Evolutionary conservation across 225 moss, liverwort and hornwort species (phyloP).

Genomic region (Sphagnum tenellum): DNA sequence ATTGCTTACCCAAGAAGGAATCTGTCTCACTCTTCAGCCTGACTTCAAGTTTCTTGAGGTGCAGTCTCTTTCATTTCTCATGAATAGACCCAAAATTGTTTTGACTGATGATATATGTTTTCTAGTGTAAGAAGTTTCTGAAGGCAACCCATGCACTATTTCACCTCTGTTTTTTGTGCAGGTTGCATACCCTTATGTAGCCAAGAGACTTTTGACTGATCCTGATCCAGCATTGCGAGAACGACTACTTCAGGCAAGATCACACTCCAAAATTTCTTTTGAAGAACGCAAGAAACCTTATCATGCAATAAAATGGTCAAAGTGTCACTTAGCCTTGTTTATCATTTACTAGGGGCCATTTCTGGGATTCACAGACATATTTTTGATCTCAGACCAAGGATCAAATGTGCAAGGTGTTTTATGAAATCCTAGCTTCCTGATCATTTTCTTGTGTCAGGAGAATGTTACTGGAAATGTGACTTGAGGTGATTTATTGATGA

Average conservation of each 20-base stretch:
- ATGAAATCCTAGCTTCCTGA: too few relatives aligned
- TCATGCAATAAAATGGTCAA: background rate
- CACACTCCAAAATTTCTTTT: background rate
- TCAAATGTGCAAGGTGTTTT: too few relatives aligned
- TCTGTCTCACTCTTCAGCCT: slow-evolving; percentile 81
- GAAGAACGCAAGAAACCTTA: too few relatives aligned
- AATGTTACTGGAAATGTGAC: background rate
- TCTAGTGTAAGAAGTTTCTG: too few relatives aligned
- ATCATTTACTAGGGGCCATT: too few relatives aligned
- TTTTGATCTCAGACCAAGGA: too few relatives aligned
- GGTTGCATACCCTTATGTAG: slow-evolving; percentile 99
- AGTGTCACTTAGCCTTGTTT: too few relatives aligned
- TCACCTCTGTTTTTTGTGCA: slow-evolving; percentile 12
- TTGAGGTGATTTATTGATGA: too few relatives aligned
- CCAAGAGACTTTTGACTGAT: slow-evolving; percentile 98
- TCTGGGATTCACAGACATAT: too few relatives aligned
- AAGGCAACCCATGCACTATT: too few relatives aligned
- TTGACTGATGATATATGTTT: background rate
- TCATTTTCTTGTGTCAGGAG: background rate
- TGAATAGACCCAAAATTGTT: background rate
- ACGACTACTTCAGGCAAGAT: slow-evolving; percentile 65
- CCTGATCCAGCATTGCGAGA: slow-evolving; percentile 95
- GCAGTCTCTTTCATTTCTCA: background rate
- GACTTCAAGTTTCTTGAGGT: slow-evolving; percentile 99
- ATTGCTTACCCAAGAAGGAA: slow-evolving; percentile 96